phyloP scores from a whole-genome alignment of 306 rosid genomes.

The Inga leiocalycina region DNA sequence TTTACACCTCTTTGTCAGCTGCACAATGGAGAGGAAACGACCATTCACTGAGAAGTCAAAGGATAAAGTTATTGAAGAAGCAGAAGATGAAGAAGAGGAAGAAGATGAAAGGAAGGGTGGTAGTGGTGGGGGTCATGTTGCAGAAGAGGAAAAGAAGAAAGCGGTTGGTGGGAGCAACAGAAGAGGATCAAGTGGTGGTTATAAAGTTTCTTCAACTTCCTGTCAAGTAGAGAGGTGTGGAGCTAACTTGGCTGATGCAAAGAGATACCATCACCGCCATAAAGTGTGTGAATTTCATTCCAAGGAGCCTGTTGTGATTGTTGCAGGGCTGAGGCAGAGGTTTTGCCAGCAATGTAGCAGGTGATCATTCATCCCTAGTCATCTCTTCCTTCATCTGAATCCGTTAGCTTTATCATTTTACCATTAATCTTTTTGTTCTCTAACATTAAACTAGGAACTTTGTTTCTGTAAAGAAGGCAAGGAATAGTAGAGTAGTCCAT shows the following conservation, averaged over 20 bases:
- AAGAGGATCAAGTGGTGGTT: constrained; percentile 45
- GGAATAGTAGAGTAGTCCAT: neutral
- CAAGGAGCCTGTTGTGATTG: constrained; percentile 64
- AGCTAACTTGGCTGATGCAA: constrained; percentile 60
- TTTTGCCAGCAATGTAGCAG: constrained; percentile 99
- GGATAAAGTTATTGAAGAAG: constrained; percentile 46
- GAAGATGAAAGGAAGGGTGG: constrained; percentile 43
- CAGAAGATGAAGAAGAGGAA: constrained; percentile 62
- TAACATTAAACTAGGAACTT: neutral
- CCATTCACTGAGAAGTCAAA: constrained; percentile 45
- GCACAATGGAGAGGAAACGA: constrained; percentile 59
- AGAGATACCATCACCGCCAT: constrained; percentile 87
- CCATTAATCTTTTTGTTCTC: too few species aligned
- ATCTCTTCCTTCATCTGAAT: constrained; percentile 20
- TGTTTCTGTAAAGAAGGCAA: neutral
- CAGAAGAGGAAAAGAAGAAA: constrained; percentile 52
- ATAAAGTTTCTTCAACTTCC: constrained; percentile 42
- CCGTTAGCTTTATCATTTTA: neutral
- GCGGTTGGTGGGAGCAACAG: constrained; percentile 32
- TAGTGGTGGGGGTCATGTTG: constrained; percentile 21
- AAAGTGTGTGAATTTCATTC: constrained; percentile 94
- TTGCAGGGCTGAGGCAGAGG: constrained; percentile 75
- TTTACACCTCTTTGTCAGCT: neutral
- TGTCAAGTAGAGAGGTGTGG: constrained; percentile 85
- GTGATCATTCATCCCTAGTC: constrained; percentile 42